Conservation (phyloP, 495 filamentous ascomycete genomes). For the Baudoinia panamericana region DNA sequence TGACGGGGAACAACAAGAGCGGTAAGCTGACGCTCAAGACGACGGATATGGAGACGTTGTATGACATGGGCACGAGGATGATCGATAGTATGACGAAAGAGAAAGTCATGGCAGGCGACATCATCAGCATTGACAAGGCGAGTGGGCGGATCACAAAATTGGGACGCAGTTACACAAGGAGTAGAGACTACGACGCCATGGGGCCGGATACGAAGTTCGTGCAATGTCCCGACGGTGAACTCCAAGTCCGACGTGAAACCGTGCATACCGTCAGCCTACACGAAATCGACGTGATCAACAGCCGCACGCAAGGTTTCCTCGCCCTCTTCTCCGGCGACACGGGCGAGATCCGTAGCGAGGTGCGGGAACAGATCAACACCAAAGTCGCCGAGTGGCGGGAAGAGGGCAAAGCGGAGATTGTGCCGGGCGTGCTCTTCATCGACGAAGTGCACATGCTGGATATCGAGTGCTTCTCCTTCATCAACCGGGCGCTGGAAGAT, state of each 20-base stretch:
- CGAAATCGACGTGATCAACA: slow-evolving; percentile 99
- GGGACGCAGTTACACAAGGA: slow-evolving; percentile 81
- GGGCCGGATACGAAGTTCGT: slow-evolving; percentile 96
- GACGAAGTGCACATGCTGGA: slow-evolving; percentile 99
- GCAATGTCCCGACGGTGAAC: slow-evolving; percentile 94
- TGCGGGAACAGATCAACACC: slow-evolving; percentile 95
- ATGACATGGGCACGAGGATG: slow-evolving; percentile 99
- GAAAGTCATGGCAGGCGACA: slow-evolving; percentile 93
- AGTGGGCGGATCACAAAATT: slow-evolving; percentile 96
- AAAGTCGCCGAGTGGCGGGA: slow-evolving; percentile 98
- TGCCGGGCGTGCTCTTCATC: slow-evolving; percentile 94
- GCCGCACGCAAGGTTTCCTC: slow-evolving; percentile 87
- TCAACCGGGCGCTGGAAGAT: slow-evolving; percentile 90
- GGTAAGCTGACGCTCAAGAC: slow-evolving; percentile 99
- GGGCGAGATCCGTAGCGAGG: slow-evolving; percentile 93
- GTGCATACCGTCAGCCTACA: slow-evolving; percentile 93
- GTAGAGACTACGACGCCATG: slow-evolving; percentile 98
- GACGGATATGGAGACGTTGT: slow-evolving; percentile 98
- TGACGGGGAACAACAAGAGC: slow-evolving; percentile 72
- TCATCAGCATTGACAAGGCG: slow-evolving; percentile 96
- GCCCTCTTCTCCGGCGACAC: slow-evolving; percentile 96
- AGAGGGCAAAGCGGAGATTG: slow-evolving; percentile 95
- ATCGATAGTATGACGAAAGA: slow-evolving; percentile 99
- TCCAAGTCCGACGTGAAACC: slow-evolving; percentile 93
- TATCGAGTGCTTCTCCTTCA: slow-evolving; percentile 95